Percentiles rank a stretch among this genome's conserved stretches.
phyloP scores from a whole-genome alignment of 2,329 filamentous ascomycete species.

The Ceratocystis eucalypticola region DNA sequence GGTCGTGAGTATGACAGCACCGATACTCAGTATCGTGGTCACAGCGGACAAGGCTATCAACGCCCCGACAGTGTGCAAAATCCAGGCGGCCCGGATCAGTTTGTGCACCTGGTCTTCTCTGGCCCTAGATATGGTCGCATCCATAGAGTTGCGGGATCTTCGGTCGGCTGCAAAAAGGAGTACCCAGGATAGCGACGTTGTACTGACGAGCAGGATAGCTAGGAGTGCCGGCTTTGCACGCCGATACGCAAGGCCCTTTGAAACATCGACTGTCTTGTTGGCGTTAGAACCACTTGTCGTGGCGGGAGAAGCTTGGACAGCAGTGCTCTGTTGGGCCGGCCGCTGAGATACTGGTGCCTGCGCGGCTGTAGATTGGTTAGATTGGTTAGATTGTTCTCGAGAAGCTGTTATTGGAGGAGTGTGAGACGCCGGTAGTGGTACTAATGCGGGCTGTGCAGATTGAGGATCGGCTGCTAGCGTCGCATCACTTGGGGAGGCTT shows the following conservation, averaged over 20 bases:
- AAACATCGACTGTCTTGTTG: background rate
- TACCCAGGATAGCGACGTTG: slow-evolving; percentile 17
- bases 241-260: slow-evolving; percentile 11
- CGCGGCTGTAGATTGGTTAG: background rate
- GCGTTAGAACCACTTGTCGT: background rate
- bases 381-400: background rate
- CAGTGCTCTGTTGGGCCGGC: background rate
- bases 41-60: slow-evolving; percentile 14
- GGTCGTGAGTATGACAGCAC: slow-evolving; percentile 13
- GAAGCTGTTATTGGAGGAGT: background rate
- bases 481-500: background rate
- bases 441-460: background rate
- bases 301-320: background rate
- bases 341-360: background rate
- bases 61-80: slow-evolving; percentile 17
- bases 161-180: slow-evolving; percentile 12
- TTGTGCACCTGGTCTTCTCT: slow-evolving; percentile 7
- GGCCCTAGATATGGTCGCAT: background rate
- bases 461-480: background rate
- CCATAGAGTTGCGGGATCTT: slow-evolving; percentile 10
- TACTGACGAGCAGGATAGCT: slow-evolving; percentile 9
- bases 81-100: slow-evolving; percentile 16
- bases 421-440: background rate
- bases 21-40: slow-evolving; percentile 9
- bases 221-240: slow-evolving; percentile 16